Percentiles rank a stretch among this genome's conserved stretches.
Evolutionary conservation across 306 rosid genomes (phyloP).

Genomic region (Sophora flavescens): DNA sequence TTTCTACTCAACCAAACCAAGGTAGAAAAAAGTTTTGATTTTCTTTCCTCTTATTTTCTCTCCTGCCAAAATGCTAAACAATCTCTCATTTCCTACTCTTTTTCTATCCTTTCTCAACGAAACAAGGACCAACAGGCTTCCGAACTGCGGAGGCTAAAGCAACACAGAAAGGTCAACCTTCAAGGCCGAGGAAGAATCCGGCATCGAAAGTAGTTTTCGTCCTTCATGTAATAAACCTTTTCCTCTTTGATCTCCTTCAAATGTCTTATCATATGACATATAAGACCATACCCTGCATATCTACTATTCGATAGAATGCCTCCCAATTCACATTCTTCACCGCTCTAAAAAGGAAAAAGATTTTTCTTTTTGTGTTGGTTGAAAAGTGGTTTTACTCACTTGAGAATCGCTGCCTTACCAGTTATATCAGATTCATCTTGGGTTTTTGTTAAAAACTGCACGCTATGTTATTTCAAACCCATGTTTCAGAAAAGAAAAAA

Average conservation of each 20-base stretch:
- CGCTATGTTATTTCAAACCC: no score
- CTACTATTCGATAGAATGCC: conserved; percentile 44
- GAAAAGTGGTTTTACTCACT: no score
- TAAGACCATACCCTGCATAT: not conserved
- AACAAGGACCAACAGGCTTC: no score
- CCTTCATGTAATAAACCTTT: conserved; percentile 47
- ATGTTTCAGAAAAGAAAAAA: no score
- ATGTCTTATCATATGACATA: no score
- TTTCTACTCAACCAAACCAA: no score
- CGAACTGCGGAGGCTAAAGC: no score
- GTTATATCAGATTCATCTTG: not conserved
- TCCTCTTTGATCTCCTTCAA: not conserved
- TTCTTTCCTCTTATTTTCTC: no score
- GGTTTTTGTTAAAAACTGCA: not conserved
- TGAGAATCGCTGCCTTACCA: not conserved
- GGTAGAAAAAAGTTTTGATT: no score
- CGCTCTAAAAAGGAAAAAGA: not conserved
- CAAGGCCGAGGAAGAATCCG: conserved; percentile 27
- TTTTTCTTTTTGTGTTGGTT: not conserved
- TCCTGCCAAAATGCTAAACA: no score
- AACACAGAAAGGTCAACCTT: not conserved
- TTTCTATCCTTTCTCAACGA: no score
- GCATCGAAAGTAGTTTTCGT: not conserved
- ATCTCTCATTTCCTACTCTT: no score
- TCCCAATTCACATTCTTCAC: not conserved